Base-by-base conservation (phyloP, 2,329 filamentous ascomycete species). In the Boeremia lycopersici region DNA sequence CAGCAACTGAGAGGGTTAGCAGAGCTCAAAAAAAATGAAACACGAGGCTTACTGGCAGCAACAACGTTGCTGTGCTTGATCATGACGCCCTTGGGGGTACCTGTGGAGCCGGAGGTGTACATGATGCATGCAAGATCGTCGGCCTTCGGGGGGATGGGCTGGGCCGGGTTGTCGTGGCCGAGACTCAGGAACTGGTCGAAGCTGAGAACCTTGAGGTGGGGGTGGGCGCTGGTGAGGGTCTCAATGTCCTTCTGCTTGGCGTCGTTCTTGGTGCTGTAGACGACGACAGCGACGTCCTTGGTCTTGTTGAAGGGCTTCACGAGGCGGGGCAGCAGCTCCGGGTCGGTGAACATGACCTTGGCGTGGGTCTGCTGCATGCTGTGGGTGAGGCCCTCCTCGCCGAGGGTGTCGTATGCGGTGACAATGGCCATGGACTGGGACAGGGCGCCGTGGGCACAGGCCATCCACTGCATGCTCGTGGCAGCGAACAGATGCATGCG, bases 361-460 rank as follows among this genome's bases (percentile, higher is more conserved):
- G 91, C 89, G 59, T 86, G 81, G 48, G 91, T 95, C 77, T 96
- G 90, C 19, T 87, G 81, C 61, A 97, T 84, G 3, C 92, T 96
- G 79, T 96, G 92, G 78, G 89, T 86, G 60, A 97, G 84, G 41
- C 92, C 93, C 59, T 88, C 86, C 68, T 91, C 85, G 48, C 93
- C 93, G 39, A 97, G 87, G 28, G 92, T 96, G 75, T 97, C 93
- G 77, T 97, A 97, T 45, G 93, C 92, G 40, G 93, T 98, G 45
- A 97, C 93, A 63, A 97, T 93, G 55, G 90, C 86, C 74, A 97
- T 86, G 39, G 90, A 93, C 77, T 98, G 93, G 13, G 92, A 93
- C 17, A 87, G 77, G 51, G 85, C 89, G 80, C 83, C 86, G 73
- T 96, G 91, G 41, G 93, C 89, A 67, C 90, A 86, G 49, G 88